These are phyloP conservation scores for Penicillium maclennaniae DNA, from an alignment of 495 filamentous ascomycete genomes.

Conservation along the genomic window DNA sequence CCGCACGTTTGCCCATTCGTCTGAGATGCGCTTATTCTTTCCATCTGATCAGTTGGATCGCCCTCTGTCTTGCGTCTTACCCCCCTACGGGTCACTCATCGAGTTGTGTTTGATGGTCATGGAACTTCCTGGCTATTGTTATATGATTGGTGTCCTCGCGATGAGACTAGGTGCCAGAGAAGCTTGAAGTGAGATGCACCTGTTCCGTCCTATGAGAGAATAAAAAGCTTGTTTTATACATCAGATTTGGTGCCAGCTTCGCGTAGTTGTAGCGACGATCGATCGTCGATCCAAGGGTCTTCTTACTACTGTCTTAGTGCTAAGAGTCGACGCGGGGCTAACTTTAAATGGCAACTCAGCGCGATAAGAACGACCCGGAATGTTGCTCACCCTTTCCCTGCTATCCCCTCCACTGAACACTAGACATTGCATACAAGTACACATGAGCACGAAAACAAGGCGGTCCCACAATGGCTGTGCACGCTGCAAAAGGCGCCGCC, in stretches of 20 bases:
- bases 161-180: constrained; percentile 8
- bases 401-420: background rate
- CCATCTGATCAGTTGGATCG: constrained; percentile 1
- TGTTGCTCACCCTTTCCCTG: background rate
- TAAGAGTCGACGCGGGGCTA: background rate
- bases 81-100: background rate
- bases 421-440: background rate
- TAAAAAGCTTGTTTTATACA: constrained; percentile 26
- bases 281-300: background rate
- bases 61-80: constrained; percentile 3
- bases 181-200: constrained; percentile 20
- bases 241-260: background rate
- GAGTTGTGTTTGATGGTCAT: constrained; percentile 6
- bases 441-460: background rate
- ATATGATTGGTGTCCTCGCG: constrained; percentile 10
- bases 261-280: background rate
- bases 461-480: constrained; percentile 15
- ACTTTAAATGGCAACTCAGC: background rate
- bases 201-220: constrained; percentile 20
- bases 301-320: too few relatives aligned
- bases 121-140: background rate
- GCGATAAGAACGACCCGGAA: background rate
- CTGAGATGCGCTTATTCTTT: constrained; percentile 13
- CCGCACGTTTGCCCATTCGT: constrained; percentile 5
- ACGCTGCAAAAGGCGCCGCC: constrained; percentile 15